phyloP scores from a whole-genome alignment of 768 basidiomycete species.

The Psilocybe subaeruginosa region DNA sequence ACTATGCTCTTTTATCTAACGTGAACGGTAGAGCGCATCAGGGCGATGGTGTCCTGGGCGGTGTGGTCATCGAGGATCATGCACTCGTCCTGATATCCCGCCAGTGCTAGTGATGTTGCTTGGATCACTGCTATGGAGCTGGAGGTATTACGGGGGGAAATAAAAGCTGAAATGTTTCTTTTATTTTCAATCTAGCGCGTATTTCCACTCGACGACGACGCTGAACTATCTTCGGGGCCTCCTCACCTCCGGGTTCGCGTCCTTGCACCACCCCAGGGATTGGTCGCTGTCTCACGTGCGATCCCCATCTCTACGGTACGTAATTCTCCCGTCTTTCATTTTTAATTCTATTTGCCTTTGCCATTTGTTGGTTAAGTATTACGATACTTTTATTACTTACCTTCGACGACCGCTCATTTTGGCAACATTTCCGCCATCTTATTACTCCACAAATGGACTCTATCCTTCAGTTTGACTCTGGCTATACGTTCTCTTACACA shows the following conservation, averaged over 20 bases:
- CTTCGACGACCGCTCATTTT: background rate
- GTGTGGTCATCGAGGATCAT: background rate
- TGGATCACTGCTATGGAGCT: too few species aligned
- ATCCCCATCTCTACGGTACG: conserved; percentile 19
- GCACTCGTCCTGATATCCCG: background rate
- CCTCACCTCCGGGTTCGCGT: conserved; percentile 91
- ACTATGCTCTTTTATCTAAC: conserved; percentile 2
- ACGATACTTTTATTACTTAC: too few species aligned
- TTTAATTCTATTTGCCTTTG: background rate
- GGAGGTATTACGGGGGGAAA: too few species aligned
- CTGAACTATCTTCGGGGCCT: conserved; percentile 91
- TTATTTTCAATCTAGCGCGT: conserved; percentile 58
- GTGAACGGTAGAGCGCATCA: background rate
- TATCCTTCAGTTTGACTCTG: background rate
- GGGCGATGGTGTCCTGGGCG: background rate
- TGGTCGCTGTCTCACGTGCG: conserved; percentile 91
- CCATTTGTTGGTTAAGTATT: background rate
- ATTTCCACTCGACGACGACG: conserved; percentile 94
- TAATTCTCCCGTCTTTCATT: background rate
- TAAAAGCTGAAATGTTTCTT: background rate
- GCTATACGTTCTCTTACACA: background rate
- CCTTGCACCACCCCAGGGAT: conserved; percentile 85
- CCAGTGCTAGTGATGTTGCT: too few species aligned
- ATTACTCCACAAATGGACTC: background rate
- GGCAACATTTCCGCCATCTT: background rate